Evolutionary conservation across 2,329 filamentous ascomycete genomes (phyloP).

Genomic region (Berkeleyomyces basicola): DNA sequence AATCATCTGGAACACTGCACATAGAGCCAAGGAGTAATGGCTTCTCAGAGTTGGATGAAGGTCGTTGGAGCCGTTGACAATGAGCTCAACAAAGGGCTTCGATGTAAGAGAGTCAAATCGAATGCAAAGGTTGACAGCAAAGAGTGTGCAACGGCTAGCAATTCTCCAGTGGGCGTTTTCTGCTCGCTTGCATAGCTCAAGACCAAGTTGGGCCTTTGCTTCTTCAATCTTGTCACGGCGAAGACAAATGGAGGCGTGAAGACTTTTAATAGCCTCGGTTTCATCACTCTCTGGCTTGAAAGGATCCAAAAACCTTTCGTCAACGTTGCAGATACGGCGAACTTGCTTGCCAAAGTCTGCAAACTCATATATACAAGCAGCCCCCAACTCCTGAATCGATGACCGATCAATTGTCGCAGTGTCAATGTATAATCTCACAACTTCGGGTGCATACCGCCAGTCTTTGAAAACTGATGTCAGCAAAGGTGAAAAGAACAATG

Average conservation of each 20-base stretch:
- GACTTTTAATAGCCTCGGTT: slow-evolving; percentile 32
- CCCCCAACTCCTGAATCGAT: slow-evolving; percentile 80
- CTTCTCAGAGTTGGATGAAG: slow-evolving; percentile 72
- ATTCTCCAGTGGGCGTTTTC: slow-evolving; percentile 90
- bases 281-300: slow-evolving; percentile 42
- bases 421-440: slow-evolving; percentile 79
- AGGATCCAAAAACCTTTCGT: slow-evolving; percentile 6
- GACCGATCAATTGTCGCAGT: slow-evolving; percentile 83
- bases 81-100: slow-evolving; percentile 64
- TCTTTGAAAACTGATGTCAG: slow-evolving; percentile 77
- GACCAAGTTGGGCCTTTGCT: slow-evolving; percentile 64
- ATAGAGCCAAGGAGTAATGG: slow-evolving; percentile 67
- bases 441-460: slow-evolving; percentile 85
- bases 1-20: slow-evolving; percentile 60
- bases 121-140: slow-evolving; percentile 77
- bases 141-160: slow-evolving; percentile 72
- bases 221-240: slow-evolving; percentile 64
- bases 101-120: slow-evolving; percentile 83
- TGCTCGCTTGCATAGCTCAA: slow-evolving; percentile 64
- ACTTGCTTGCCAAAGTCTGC: slow-evolving; percentile 84
- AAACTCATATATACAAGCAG: slow-evolving; percentile 65
- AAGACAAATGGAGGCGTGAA: slow-evolving; percentile 56
- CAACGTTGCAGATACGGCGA: slow-evolving; percentile 50
- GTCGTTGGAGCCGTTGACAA: slow-evolving; percentile 70
- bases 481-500: slow-evolving; percentile 73